Evolutionary conservation across 2,329 filamentous ascomycete species (phyloP).

Genomic region (Karstenula rhodostoma): DNA sequence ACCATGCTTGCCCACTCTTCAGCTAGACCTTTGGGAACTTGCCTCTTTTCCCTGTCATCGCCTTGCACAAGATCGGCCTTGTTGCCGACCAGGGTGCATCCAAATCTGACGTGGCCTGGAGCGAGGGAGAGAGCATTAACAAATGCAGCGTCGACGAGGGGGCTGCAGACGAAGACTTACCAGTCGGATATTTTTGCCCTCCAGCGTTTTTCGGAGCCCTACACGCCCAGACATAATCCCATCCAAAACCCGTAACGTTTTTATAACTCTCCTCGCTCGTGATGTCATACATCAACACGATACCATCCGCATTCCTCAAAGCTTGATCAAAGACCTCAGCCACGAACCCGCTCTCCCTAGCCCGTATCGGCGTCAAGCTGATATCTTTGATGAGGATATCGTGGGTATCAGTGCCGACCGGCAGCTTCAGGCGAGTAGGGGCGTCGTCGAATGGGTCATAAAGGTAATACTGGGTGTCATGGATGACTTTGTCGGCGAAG

Average conservation of each 20-base stretch:
- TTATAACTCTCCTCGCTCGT: slow-evolving; percentile 33
- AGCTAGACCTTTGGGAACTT: slow-evolving; percentile 19
- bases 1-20: slow-evolving; percentile 22
- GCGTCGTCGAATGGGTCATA: slow-evolving; percentile 21
- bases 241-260: slow-evolving; percentile 27
- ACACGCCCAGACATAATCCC: slow-evolving; percentile 25
- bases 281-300: slow-evolving; percentile 43
- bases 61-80: slow-evolving; percentile 21
- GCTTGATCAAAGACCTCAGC: slow-evolving; percentile 17
- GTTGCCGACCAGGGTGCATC: slow-evolving; percentile 27
- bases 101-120: slow-evolving; percentile 22
- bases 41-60: slow-evolving; percentile 9
- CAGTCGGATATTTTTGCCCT: neutral
- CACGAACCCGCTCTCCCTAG: slow-evolving; percentile 12
- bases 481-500: slow-evolving; percentile 31
- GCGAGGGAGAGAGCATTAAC: neutral
- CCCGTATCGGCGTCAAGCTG: slow-evolving; percentile 26
- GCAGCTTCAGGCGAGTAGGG: slow-evolving; percentile 7
- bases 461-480: slow-evolving; percentile 19
- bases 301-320: slow-evolving; percentile 26
- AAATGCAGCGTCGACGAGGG: neutral
- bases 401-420: slow-evolving; percentile 18
- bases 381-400: slow-evolving; percentile 31
- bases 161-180: neutral
- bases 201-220: slow-evolving; percentile 6